A percentile compares a stretch with the other conserved stretches of the same genome.
phyloP scores from a whole-genome alignment of 2,329 filamentous ascomycete genomes.

The Dactylellina drechsleri region DNA sequence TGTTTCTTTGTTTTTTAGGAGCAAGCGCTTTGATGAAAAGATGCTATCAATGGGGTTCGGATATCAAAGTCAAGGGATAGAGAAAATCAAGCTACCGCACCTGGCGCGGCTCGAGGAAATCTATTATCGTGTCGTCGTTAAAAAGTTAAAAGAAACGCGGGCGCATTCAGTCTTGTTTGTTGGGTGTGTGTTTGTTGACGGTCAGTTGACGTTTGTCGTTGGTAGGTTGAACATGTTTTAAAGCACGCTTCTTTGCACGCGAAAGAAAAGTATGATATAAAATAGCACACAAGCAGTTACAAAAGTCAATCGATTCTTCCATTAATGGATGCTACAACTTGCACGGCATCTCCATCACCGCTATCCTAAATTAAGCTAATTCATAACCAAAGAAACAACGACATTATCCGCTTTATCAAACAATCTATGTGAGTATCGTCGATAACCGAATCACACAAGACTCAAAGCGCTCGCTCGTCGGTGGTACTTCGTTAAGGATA shows the following conservation, averaged over 20 bases:
- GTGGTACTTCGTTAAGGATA: constrained; percentile 3
- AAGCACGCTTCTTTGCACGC: too few species aligned
- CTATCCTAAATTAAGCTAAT: too few species aligned
- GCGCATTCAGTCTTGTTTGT: constrained; percentile 15
- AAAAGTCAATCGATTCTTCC: too few species aligned
- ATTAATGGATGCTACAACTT: too few species aligned
- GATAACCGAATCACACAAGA: constrained; percentile 9
- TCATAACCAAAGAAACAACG: background rate
- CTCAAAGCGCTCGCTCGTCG: constrained; percentile 6
- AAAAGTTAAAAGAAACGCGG: constrained; percentile 17
- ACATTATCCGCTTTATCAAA: constrained; percentile 21
- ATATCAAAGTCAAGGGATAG: background rate
- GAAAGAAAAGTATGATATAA: too few species aligned
- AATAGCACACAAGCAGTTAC: too few species aligned
- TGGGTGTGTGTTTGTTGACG: constrained; percentile 34
- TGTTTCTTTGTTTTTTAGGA: background rate
- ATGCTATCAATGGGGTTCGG: background rate
- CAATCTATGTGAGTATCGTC: constrained; percentile 36
- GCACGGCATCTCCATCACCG: too few species aligned
- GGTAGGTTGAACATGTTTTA: background rate
- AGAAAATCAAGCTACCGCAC: background rate
- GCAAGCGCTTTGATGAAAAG: background rate
- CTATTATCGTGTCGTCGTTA: background rate
- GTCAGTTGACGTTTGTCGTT: background rate
- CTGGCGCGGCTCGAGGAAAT: background rate